Conservation (phyloP, 2,329 filamentous ascomycete genomes). For the Bipolaris zeicola region DNA sequence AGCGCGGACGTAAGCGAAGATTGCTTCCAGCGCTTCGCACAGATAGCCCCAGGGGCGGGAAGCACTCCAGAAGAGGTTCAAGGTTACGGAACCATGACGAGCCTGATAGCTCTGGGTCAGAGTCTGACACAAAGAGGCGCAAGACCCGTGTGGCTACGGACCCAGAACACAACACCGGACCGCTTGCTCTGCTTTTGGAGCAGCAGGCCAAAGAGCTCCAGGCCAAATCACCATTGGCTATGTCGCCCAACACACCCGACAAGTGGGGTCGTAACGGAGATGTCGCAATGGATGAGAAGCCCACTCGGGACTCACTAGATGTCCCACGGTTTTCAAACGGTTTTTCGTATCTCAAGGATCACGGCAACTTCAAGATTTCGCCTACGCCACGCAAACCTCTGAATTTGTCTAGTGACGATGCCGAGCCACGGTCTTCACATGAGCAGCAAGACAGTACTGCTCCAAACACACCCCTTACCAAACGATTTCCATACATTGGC, state of each 20-base stretch:
- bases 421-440: conserved; percentile 47
- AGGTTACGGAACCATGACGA: conserved; percentile 34
- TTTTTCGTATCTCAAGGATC: conserved; percentile 23
- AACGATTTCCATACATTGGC: conserved; percentile 41
- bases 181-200: conserved; percentile 54
- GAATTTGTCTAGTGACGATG: conserved; percentile 29
- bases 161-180: conserved; percentile 52
- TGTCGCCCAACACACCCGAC: conserved; percentile 52
- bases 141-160: conserved; percentile 58
- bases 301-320: conserved; percentile 34
- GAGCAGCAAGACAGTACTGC: conserved; percentile 48
- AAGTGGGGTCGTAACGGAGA: conserved; percentile 44
- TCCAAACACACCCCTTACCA: conserved; percentile 45
- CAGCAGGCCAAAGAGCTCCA: conserved; percentile 49
- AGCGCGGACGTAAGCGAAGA: conserved; percentile 46
- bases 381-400: conserved; percentile 25
- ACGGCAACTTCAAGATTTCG: conserved; percentile 27
- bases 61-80: conserved; percentile 38
- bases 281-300: conserved; percentile 24
- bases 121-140: conserved; percentile 57
- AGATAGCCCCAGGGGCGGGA: conserved; percentile 40
- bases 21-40: conserved; percentile 40
- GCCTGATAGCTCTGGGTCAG: conserved; percentile 44
- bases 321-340: conserved; percentile 28
- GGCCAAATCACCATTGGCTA: conserved; percentile 43